These are phyloP conservation scores for Paracoccidioides lutzii DNA, from an alignment of 2,329 filamentous ascomycete genomes.

Conservation along the genomic window DNA sequence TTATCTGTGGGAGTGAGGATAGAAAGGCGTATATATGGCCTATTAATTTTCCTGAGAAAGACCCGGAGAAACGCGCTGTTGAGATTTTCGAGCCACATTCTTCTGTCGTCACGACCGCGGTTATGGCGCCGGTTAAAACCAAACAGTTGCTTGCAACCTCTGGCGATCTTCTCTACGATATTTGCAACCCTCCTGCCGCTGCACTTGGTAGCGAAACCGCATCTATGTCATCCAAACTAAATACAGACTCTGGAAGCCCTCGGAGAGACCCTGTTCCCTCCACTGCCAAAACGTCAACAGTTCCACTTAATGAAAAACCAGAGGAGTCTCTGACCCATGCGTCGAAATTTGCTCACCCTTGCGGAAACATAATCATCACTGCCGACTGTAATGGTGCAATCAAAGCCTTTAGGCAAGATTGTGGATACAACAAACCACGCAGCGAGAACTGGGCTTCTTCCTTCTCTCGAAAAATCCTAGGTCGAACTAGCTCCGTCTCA, in stretches of 20 bases:
- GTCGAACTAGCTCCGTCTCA: slow-evolving; percentile 44
- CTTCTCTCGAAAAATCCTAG: slow-evolving; percentile 55
- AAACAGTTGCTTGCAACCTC: slow-evolving; percentile 66
- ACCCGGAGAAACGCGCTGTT: slow-evolving; percentile 65
- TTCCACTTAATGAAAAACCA: slow-evolving; percentile 32
- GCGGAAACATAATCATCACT: slow-evolving; percentile 84
- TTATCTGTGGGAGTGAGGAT: slow-evolving; percentile 90
- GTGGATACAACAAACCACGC: slow-evolving; percentile 65
- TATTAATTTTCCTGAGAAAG: slow-evolving; percentile 47
- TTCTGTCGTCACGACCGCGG: slow-evolving; percentile 75
- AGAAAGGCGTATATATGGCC: slow-evolving; percentile 85
- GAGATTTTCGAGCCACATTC: slow-evolving; percentile 88
- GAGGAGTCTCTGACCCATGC: slow-evolving; percentile 67
- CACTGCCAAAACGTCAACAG: slow-evolving; percentile 17
- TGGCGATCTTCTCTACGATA: slow-evolving; percentile 85
- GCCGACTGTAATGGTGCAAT: slow-evolving; percentile 79
- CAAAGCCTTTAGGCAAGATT: slow-evolving; percentile 93
- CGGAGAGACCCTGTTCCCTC: slow-evolving; percentile 7
- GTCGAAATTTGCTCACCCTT: slow-evolving; percentile 58
- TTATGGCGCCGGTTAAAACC: slow-evolving; percentile 70
- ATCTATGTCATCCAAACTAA: slow-evolving; percentile 39
- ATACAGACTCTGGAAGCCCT: slow-evolving; percentile 29
- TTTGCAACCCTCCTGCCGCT: slow-evolving; percentile 89
- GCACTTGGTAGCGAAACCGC: slow-evolving; percentile 66
- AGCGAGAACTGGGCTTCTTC: slow-evolving; percentile 65